Evolutionary conservation across 768 basidiomycete genomes (phyloP).

Genomic region (Hirschioporus abietinus): DNA sequence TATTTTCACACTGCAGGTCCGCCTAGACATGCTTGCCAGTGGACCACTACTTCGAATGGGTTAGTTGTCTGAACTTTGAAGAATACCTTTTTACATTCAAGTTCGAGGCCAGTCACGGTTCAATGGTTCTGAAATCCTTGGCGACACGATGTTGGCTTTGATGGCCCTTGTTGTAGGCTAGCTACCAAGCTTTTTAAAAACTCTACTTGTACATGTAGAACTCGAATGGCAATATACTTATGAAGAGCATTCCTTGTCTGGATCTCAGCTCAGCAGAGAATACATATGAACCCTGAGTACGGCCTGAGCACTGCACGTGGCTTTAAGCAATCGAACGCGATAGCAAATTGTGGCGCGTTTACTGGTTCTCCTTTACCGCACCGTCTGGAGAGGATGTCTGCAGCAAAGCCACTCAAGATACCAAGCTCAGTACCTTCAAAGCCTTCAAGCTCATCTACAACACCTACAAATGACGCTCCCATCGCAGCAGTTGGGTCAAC

Average conservation of each 20-base stretch:
- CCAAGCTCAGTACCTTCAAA: conserved; percentile 19
- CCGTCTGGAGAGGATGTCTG: not conserved
- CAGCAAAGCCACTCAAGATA: conserved; percentile 38
- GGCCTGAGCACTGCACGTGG: not conserved
- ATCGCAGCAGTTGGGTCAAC: conserved; percentile 33
- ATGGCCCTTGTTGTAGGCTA: too few species aligned
- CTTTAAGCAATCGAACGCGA: not conserved
- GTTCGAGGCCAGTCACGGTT: too few species aligned
- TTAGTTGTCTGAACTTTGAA: not conserved
- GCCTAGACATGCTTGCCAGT: not conserved
- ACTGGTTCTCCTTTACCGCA: not conserved
- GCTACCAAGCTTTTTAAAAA: too few species aligned
- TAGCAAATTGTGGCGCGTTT: not conserved
- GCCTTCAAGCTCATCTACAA: conserved; percentile 40
- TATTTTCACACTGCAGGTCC: not conserved
- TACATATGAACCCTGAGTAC: too few species aligned
- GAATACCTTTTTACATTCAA: too few species aligned
- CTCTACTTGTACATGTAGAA: too few species aligned
- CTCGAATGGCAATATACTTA: too few species aligned
- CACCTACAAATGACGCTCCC: conserved; percentile 31
- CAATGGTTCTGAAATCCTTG: too few species aligned
- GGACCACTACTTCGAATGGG: not conserved
- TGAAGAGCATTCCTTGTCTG: too few species aligned
- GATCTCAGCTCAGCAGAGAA: too few species aligned
- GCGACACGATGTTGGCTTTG: too few species aligned